Evolutionary conservation across 805 yeast species (phyloP).

Genomic region (Yarrowia divulgata): DNA sequence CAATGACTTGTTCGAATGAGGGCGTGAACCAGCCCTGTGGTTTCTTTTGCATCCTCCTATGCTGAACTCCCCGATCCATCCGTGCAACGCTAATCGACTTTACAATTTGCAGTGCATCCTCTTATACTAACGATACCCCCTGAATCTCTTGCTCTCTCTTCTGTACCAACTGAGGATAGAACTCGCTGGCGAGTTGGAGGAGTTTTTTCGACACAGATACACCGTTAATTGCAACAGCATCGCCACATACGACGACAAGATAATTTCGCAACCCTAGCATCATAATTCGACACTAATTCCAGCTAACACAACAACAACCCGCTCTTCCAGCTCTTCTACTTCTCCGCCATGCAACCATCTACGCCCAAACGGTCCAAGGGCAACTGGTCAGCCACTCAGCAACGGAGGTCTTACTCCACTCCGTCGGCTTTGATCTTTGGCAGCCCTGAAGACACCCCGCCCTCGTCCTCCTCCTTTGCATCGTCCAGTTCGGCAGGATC

Average conservation of each 20-base stretch:
- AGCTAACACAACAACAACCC: slow-evolving; percentile 5
- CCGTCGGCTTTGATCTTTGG: slow-evolving; percentile 31
- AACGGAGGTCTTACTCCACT: slow-evolving; percentile 26
- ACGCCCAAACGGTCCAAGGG: slow-evolving; percentile 38
- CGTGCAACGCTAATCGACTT: slow-evolving; percentile 17
- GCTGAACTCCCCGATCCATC: slow-evolving; percentile 22
- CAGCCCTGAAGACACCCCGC: slow-evolving; percentile 21
- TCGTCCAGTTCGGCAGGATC: slow-evolving; percentile 15
- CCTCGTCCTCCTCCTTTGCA: slow-evolving; percentile 33
- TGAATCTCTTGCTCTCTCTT: background rate
- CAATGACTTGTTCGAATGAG: slow-evolving; percentile 25
- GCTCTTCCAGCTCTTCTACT: background rate
- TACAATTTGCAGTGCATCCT: slow-evolving; percentile 20
- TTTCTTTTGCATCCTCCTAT: slow-evolving; percentile 24
- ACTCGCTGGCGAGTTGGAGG: slow-evolving; percentile 40
- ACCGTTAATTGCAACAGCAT: background rate
- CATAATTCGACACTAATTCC: background rate
- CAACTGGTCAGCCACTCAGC: slow-evolving; percentile 6
- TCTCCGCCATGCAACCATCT: slow-evolving; percentile 24
- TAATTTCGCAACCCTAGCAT: slow-evolving; percentile 3
- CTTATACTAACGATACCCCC: slow-evolving; percentile 39
- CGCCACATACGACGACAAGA: slow-evolving; percentile 26
- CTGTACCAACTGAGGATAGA: slow-evolving; percentile 30
- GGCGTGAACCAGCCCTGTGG: slow-evolving; percentile 33
- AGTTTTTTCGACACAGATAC: slow-evolving; percentile 22